phyloP scores from a whole-genome alignment of 768 basidiomycete species.

The Serendipita sp. region DNA sequence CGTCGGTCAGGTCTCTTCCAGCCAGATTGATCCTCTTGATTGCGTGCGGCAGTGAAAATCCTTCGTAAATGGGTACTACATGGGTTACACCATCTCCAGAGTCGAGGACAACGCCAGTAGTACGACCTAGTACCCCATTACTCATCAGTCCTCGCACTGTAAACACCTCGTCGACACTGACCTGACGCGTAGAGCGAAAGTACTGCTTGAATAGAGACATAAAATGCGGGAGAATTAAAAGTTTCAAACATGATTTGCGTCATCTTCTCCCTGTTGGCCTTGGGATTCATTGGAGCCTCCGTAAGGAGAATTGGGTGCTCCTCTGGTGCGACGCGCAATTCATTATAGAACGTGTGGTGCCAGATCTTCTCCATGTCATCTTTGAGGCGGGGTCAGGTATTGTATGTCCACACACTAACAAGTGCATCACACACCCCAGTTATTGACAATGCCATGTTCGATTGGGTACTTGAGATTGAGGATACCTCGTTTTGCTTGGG shows the following conservation, averaged over 20 bases:
- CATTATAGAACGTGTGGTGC: conserved; percentile 92
- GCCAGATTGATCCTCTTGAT: conserved; percentile 85
- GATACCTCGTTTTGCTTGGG: conserved; percentile 90
- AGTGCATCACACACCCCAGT: conserved; percentile 44
- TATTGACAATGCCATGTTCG: conserved; percentile 88
- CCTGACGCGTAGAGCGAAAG: conserved; percentile 79
- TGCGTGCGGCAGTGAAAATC: conserved; percentile 82
- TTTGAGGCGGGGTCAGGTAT: conserved; percentile 24
- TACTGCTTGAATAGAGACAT: conserved; percentile 59
- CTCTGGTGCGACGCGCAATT: conserved; percentile 61
- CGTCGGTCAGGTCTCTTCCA: conserved; percentile 81
- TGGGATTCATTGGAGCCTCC: conserved; percentile 58
- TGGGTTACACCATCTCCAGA: conserved; percentile 94
- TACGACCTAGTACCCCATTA: no score
- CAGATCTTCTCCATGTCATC: conserved; percentile 97
- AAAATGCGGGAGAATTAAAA: conserved; percentile 60
- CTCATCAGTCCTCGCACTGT: no score
- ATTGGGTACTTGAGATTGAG: conserved; percentile 86
- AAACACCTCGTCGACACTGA: conserved; percentile 28
- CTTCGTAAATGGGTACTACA: conserved; percentile 94
- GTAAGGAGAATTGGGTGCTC: conserved; percentile 60
- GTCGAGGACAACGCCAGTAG: conserved; percentile 59
- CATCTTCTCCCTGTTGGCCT: conserved; percentile 56
- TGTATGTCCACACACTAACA: no score
- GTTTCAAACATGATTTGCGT: conserved; percentile 72